A percentile compares a stretch with the other conserved stretches of the same genome.
Conservation (phyloP, 2,329 filamentous ascomycete genomes). For the Talaromyces sp. region DNA sequence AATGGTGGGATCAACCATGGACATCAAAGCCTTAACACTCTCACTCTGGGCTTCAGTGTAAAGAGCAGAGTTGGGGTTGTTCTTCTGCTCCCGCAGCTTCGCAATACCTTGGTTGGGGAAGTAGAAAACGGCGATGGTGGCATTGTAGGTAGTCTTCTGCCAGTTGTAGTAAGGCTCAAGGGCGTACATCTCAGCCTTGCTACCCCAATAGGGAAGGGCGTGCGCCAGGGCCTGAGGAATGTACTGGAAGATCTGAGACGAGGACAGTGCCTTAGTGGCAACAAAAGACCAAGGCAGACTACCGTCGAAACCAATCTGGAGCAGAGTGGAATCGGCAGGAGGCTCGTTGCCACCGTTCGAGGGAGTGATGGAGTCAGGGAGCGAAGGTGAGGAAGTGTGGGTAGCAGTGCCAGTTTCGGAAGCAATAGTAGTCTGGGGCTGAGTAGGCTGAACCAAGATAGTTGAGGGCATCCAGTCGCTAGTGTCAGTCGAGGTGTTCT, state of each 20-base stretch:
- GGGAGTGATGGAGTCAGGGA: constrained; percentile 77
- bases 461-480: constrained; percentile 26
- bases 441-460: constrained; percentile 16
- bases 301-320: constrained; percentile 83
- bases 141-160: constrained; percentile 70
- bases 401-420: constrained; percentile 33
- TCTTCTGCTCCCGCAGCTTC: constrained; percentile 68
- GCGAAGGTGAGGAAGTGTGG: constrained; percentile 58
- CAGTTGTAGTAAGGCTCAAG: constrained; percentile 78
- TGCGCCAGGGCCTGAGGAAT: constrained; percentile 72
- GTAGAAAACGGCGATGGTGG: constrained; percentile 75
- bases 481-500: constrained; percentile 28
- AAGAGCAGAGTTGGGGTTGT: constrained; percentile 69
- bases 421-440: constrained; percentile 3
- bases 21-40: constrained; percentile 73
- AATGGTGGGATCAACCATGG: constrained; percentile 82
- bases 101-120: constrained; percentile 73
- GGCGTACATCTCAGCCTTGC: constrained; percentile 67
- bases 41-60: constrained; percentile 67
- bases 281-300: constrained; percentile 85
- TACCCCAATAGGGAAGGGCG: constrained; percentile 53
- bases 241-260: constrained; percentile 81
- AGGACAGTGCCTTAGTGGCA: constrained; percentile 68
- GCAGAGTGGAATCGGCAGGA: constrained; percentile 68
- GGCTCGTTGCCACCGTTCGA: constrained; percentile 58